Base-by-base conservation (phyloP, 352 stramenopile species). In the Globisporangium yorkense region DNA sequence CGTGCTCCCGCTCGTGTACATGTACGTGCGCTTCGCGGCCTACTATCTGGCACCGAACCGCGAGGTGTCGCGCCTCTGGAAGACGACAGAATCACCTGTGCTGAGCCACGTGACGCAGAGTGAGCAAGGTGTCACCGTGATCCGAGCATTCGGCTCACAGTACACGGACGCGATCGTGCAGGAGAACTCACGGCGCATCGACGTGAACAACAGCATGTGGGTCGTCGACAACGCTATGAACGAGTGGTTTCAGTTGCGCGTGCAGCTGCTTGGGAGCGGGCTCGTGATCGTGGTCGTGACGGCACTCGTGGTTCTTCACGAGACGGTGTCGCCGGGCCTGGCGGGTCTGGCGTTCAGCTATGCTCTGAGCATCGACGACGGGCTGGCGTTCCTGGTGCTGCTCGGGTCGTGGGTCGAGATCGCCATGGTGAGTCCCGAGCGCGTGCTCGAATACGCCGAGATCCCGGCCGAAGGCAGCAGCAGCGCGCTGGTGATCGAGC, bases 281-380 rank as follows among this genome's bases (percentile, higher is more conserved):
- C 59, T 87, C 18, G 62, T 84, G 20, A 57, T 79, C 16, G 1
- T 75, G 2, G 61, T 84, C 0, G 70, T 81, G 1, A 77, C 71
- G 5, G 54, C 66, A 0, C 59, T 84, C 2, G 45, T 84, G 0
- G 68, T 65, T 5, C 44, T 80, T 0, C 68, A 59, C 16, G 44
- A 61, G 2, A 61, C 46, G 6, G 46, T 84, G n/a, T 72, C 72
- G 16, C 73, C 88, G 13, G 86, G 88, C 10, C 39, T 97, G 10
- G 74, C 88, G 10, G 94, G 77, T 12, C 63, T 98, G 7, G 70
- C 96, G 9, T 94, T 98, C 61, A 88, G 84, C 10, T 98, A 95
- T 68, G 79, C 77, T 6, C 64, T 90, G 0, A 89, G 82, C 45
- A 82, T 97, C 35, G 92, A 89, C 35, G 77, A 80, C 15, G 83